Conservation (phyloP, 2,329 filamentous ascomycete species). For the Metarhizium anisopliae region DNA sequence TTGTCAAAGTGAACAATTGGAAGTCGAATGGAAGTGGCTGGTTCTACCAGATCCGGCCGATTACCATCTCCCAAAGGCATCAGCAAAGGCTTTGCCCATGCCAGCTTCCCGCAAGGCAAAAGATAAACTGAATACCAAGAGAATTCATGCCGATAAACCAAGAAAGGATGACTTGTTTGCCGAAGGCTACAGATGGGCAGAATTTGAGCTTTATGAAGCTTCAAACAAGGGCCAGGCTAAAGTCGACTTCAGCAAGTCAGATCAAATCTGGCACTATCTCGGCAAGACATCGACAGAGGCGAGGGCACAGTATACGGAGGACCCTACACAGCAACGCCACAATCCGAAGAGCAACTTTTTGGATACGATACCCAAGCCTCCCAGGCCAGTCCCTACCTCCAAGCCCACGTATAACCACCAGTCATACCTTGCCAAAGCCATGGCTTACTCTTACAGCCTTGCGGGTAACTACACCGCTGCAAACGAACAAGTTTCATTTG, state of each 20-base stretch:
- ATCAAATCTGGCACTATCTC: constrained; percentile 84
- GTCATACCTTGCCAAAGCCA: constrained; percentile 9
- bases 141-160: constrained; percentile 51
- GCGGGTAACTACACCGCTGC: constrained; percentile 1
- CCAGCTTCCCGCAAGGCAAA: constrained; percentile 53
- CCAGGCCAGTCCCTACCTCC: constrained; percentile 25
- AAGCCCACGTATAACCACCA: constrained; percentile 11
- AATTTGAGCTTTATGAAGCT: constrained; percentile 61
- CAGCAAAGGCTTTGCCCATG: constrained; percentile 62
- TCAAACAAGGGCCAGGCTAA: constrained; percentile 54
- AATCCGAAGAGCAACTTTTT: constrained; percentile 65
- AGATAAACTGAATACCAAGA: constrained; percentile 59
- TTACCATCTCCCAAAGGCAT: constrained; percentile 65
- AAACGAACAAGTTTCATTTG: constrained; percentile 16
- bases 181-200: constrained; percentile 65
- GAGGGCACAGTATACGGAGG: constrained; percentile 82
- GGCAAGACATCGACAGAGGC: constrained; percentile 81
- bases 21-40: constrained; percentile 80
- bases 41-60: constrained; percentile 63
- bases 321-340: constrained; percentile 49
- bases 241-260: constrained; percentile 61
- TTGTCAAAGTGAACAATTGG: constrained; percentile 54
- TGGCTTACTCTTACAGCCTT: constrained; percentile 6
- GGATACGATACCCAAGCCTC: constrained; percentile 54
- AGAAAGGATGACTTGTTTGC: constrained; percentile 58